Percentiles rank a stretch among this genome's conserved stretches.
Evolutionary conservation across 768 basidiomycete species (phyloP).

Genomic region (Hemileccinum rubropunctum): DNA sequence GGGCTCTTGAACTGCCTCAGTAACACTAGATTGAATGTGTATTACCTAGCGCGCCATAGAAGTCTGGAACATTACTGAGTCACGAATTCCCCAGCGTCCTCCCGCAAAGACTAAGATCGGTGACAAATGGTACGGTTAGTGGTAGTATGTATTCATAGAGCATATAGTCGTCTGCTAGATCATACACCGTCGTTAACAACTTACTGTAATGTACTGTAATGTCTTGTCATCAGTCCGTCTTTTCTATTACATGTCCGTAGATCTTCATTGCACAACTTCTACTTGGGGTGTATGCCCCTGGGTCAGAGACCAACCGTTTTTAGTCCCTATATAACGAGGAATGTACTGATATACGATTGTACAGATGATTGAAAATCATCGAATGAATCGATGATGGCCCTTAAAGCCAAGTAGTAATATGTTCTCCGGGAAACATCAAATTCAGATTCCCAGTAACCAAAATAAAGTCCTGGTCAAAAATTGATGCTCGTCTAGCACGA

Average conservation of each 20-base stretch:
- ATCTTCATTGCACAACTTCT: background rate
- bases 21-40: background rate
- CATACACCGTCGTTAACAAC: background rate
- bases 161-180: conserved; percentile 4
- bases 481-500: conserved; percentile 42
- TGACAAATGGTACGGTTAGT: conserved; percentile 70
- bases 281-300: too few species aligned
- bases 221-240: background rate
- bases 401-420: too few species aligned
- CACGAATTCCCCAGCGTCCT: conserved; percentile 73
- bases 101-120: conserved; percentile 55
- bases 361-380: too few species aligned
- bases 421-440: background rate
- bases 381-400: too few species aligned
- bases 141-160: background rate
- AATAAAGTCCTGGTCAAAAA: background rate
- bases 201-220: conserved; percentile 24
- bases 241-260: background rate
- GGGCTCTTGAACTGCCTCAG: conserved; percentile 13
- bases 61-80: conserved; percentile 74
- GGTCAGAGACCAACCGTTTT: too few species aligned
- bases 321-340: background rate
- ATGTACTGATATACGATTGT: background rate
- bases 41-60: conserved; percentile 74
- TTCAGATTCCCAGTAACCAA: background rate